Percentiles rank a stretch among this genome's conserved stretches.
These are phyloP conservation scores for Pseudonectria buxi DNA, from an alignment of 2,329 filamentous ascomycete genomes.

Conservation along the genomic window DNA sequence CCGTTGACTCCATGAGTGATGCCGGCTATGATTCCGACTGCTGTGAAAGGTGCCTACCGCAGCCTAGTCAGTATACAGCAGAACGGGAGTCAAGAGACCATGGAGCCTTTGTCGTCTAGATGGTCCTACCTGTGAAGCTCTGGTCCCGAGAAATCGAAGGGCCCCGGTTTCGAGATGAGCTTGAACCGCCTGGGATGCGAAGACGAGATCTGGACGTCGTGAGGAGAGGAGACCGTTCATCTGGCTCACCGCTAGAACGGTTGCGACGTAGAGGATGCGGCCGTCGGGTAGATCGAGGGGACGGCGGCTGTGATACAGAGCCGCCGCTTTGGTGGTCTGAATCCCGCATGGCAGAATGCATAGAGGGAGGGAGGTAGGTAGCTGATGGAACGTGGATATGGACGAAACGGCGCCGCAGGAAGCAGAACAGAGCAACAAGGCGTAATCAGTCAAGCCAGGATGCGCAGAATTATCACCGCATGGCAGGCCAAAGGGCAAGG, in stretches of 20 bases:
- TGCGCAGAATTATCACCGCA: too few relatives aligned
- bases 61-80: neutral
- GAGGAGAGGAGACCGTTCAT: constrained; percentile 41
- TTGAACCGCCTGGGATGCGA: constrained; percentile 31
- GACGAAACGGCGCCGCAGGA: neutral
- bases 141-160: constrained; percentile 32
- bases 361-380: constrained; percentile 15
- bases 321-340: constrained; percentile 21
- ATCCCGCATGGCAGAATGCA: constrained; percentile 11
- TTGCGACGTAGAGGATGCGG: constrained; percentile 19
- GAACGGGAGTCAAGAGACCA: neutral
- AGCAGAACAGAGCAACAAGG: neutral
- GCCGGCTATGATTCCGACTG: constrained; percentile 47
- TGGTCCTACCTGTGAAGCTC: constrained; percentile 35
- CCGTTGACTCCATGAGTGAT: constrained; percentile 53
- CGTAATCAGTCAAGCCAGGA: neutral
- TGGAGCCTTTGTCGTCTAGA: neutral
- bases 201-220: constrained; percentile 34
- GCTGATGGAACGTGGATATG: neutral
- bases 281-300: constrained; percentile 26
- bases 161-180: constrained; percentile 19
- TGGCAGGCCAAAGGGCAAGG: too few relatives aligned
- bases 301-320: constrained; percentile 26
- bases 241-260: constrained; percentile 26
- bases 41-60: constrained; percentile 31